A percentile compares a stretch with the other conserved stretches of the same genome.
These are phyloP conservation scores for Pythium oligandrum DNA, from an alignment of 352 stramenopile species.

Conservation along the genomic window DNA sequence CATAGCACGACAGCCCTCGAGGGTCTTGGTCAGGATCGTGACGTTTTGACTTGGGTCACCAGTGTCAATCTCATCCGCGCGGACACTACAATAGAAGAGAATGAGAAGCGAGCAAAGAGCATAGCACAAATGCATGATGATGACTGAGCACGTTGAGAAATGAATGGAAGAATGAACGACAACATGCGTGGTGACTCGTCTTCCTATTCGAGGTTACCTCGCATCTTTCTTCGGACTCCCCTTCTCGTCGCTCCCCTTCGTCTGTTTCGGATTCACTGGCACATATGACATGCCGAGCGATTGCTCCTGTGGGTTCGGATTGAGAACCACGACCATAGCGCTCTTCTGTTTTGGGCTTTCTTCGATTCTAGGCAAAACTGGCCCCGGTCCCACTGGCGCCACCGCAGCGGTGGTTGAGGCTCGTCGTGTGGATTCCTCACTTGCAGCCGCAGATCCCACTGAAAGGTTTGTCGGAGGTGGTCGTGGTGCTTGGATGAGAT, in stretches of 20 bases:
- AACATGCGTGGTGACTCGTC: no score
- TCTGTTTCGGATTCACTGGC: conserved; percentile 15
- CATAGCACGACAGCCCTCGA: no score
- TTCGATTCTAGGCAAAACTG: not conserved
- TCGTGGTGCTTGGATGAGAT: conserved; percentile 27
- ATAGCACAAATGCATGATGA: no score
- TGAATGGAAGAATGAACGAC: no score
- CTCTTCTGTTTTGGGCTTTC: conserved; percentile 11
- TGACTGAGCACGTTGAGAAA: no score
- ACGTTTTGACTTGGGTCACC: no score
- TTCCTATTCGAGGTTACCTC: no score
- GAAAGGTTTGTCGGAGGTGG: not conserved
- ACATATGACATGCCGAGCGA: conserved; percentile 21
- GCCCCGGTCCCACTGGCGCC: conserved; percentile 5
- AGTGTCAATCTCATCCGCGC: no score
- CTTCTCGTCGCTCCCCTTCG: not conserved
- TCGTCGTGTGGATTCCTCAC: not conserved
- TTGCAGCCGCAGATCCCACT: not conserved
- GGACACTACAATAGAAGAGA: no score
- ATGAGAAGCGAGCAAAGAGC: no score
- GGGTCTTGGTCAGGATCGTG: no score
- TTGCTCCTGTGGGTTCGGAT: conserved; percentile 20
- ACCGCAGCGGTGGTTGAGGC: conserved; percentile 9
- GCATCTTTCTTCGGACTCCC: no score
- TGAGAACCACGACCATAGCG: conserved; percentile 20